Percentiles rank a stretch among this genome's conserved stretches.
Conservation (phyloP, 345 rosid species). For the Mercurialis annua region DNA sequence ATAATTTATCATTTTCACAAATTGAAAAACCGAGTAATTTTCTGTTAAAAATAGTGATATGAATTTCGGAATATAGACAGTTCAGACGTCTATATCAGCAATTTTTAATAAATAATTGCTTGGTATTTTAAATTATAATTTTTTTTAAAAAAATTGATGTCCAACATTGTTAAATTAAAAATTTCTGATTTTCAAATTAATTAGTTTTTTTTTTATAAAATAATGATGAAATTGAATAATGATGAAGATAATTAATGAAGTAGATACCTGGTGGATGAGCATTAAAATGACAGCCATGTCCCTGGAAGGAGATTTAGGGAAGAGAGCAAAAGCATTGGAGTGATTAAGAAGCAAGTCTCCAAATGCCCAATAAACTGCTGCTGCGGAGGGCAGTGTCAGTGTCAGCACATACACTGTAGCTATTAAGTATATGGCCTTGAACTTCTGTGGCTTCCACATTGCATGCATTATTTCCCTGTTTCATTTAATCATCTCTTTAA, state of each 20-base stretch:
- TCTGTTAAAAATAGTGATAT: no score
- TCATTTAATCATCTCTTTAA: neutral
- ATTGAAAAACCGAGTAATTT: no score
- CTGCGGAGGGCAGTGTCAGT: slow-evolving; percentile 88
- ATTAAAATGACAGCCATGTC: slow-evolving; percentile 91
- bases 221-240: neutral
- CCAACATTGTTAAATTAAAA: no score
- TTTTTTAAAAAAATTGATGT: no score
- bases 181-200: no score
- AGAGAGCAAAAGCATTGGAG: slow-evolving; percentile 92
- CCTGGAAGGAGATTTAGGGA: slow-evolving; percentile 63
- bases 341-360: slow-evolving; percentile 95
- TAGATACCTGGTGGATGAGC: slow-evolving; percentile 92
- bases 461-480: slow-evolving; percentile 97
- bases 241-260: neutral
- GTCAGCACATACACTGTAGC: slow-evolving; percentile 91
- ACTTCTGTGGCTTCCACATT: slow-evolving; percentile 99
- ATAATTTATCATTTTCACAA: no score
- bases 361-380: slow-evolving; percentile 97
- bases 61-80: no score
- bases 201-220: no score
- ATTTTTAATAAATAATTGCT: no score
- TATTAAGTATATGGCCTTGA: slow-evolving; percentile 81
- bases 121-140: no score
- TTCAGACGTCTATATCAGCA: no score